Evolutionary conservation across 192 early-diverging fungal genomes (phyloP).

Genomic region (Entrophospora sp.): DNA sequence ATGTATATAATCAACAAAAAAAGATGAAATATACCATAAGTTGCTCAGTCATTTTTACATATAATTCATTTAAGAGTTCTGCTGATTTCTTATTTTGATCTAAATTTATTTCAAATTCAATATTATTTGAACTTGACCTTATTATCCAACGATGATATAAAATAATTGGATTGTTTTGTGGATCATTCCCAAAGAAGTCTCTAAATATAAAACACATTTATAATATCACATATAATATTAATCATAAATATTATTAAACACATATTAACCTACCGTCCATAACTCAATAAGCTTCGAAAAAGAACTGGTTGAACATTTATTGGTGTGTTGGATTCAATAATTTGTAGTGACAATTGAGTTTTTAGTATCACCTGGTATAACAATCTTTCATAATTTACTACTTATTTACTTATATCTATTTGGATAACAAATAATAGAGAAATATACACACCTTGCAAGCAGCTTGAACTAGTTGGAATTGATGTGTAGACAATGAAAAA

Average conservation of each 20-base stretch:
- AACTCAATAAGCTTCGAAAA: background rate
- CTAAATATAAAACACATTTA: no score
- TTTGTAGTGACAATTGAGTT: background rate
- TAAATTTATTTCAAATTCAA: background rate
- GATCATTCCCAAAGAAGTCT: background rate
- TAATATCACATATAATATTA: no score
- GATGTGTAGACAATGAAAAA: background rate
- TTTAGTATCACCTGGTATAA: slow-evolving; percentile 1
- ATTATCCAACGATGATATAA: slow-evolving; percentile 12
- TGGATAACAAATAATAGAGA: no score
- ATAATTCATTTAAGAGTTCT: background rate
- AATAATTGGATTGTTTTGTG: background rate
- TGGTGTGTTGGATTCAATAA: background rate
- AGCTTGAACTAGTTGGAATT: background rate
- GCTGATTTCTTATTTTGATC: background rate
- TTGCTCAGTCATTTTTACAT: background rate
- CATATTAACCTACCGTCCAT: background rate
- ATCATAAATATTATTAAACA: no score
- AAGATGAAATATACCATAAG: background rate
- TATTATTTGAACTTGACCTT: background rate
- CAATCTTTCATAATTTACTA: background rate
- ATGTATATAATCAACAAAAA: background rate
- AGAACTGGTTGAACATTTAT: background rate
- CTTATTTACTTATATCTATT: no score
- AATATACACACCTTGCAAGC: background rate